phyloP scores from a whole-genome alignment of 1,284 basidiomycete genomes.

The Boletellus dicymbophilus region DNA sequence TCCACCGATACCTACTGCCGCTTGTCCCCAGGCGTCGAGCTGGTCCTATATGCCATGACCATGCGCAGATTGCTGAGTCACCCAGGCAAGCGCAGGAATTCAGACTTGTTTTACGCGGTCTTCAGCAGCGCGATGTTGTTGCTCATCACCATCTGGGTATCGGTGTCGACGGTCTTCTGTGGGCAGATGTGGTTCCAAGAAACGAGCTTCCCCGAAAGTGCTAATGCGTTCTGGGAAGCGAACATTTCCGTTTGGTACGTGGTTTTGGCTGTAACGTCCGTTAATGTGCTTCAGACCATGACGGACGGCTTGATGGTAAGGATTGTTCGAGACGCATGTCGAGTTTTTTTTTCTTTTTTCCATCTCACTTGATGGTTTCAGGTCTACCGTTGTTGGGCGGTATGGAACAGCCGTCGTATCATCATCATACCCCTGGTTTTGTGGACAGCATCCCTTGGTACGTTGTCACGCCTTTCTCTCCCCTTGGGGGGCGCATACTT shows the following conservation, averaged over 20 bases:
- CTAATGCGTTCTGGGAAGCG: background rate
- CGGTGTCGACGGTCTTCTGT: slow-evolving; percentile 6
- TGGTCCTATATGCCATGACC: slow-evolving; percentile 13
- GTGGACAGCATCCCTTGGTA: slow-evolving; percentile 11
- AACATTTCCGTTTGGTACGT: slow-evolving; percentile 5
- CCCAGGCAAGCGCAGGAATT: background rate
- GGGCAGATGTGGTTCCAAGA: slow-evolving; percentile 13
- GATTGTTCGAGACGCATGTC: no score
- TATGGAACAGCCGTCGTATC: slow-evolving; percentile 4
- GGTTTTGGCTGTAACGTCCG: slow-evolving; percentile 1
- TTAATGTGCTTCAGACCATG: slow-evolving; percentile 15
- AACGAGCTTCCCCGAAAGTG: slow-evolving; percentile 1
- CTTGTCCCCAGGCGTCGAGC: slow-evolving; percentile 6
- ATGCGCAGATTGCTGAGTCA: slow-evolving; percentile 2
- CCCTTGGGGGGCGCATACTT: background rate
- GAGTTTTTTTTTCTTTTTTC: no score
- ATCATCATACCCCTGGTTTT: slow-evolving; percentile 7
- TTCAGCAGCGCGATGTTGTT: slow-evolving; percentile 15
- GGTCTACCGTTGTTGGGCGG: slow-evolving; percentile 6
- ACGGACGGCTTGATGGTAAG: slow-evolving; percentile 19
- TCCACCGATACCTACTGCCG: no score
- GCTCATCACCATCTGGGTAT: slow-evolving; percentile 10
- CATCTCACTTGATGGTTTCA: no score
- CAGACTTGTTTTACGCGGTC: slow-evolving; percentile 10
- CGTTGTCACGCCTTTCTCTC: background rate